These are phyloP conservation scores for Rhododendron molle DNA, from an alignment of 148 eudicot species.

Conservation along the genomic window DNA sequence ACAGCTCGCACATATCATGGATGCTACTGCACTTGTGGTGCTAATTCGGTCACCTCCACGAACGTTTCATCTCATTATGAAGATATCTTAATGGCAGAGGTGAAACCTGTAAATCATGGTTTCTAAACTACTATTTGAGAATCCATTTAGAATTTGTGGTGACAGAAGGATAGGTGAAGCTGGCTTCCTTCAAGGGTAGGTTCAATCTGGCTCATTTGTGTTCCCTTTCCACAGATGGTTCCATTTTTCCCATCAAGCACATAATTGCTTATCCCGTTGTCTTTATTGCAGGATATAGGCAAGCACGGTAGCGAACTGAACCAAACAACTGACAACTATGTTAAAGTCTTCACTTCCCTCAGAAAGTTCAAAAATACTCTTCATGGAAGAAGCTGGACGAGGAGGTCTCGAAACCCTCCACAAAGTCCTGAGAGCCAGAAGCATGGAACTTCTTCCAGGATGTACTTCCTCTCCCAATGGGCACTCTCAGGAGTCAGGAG, in stretches of 20 bases:
- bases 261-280: not conserved
- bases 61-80: slow-evolving; percentile 60
- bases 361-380: not conserved
- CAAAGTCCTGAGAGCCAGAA: not conserved
- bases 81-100: slow-evolving; percentile 32
- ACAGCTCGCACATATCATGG: slow-evolving; percentile 58
- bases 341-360: not conserved
- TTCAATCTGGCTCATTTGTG: not conserved
- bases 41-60: slow-evolving; percentile 80
- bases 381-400: not conserved
- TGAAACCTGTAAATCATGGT: slow-evolving; percentile 47
- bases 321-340: not conserved
- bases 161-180: not conserved
- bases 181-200: not conserved
- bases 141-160: slow-evolving; percentile 7
- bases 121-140: slow-evolving; percentile 38
- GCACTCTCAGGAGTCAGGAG: not conserved
- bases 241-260: not conserved
- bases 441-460: not conserved
- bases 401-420: not conserved
- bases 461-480: not conserved
- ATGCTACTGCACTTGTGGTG: slow-evolving; percentile 54
- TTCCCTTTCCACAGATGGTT: not conserved
- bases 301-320: not conserved
- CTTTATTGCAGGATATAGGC: not conserved